Conservation (phyloP, 495 filamentous ascomycete genomes). For the Lichina pygmaea region DNA sequence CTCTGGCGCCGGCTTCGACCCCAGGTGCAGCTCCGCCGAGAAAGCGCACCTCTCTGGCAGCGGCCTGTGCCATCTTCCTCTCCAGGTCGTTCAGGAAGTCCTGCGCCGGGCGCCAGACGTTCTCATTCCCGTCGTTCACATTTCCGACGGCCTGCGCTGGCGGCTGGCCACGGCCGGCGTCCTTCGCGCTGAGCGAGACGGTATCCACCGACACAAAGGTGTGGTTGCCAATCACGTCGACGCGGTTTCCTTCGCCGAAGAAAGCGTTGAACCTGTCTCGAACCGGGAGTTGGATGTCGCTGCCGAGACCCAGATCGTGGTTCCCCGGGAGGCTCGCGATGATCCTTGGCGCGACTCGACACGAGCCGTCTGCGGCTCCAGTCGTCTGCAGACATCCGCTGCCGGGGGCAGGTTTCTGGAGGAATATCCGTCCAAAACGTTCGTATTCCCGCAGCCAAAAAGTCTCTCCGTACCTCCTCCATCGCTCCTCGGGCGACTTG, state of each 20-base stretch:
- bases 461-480: constrained; percentile 42
- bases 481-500: constrained; percentile 39
- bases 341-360: constrained; percentile 5
- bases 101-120: constrained; percentile 47
- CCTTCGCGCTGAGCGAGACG: constrained; percentile 55
- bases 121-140: constrained; percentile 16
- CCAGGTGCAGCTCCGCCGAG: constrained; percentile 12
- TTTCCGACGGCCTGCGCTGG: constrained; percentile 12
- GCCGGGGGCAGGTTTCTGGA: constrained; percentile 12
- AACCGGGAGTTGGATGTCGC: constrained; percentile 51
- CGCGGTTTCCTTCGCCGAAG: constrained; percentile 69
- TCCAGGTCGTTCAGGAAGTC: constrained; percentile 43
- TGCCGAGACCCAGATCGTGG: constrained; percentile 87
- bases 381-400: constrained; percentile 13
- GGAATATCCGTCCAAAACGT: constrained; percentile 57
- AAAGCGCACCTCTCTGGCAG: constrained; percentile 24
- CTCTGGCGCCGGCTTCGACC: neutral
- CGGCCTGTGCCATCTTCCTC: constrained; percentile 20
- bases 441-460: constrained; percentile 69
- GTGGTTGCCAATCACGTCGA: constrained; percentile 84
- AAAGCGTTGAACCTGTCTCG: constrained; percentile 61
- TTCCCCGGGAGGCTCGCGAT: constrained; percentile 76
- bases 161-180: constrained; percentile 18
- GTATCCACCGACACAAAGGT: constrained; percentile 81
- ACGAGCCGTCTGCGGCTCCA: constrained; percentile 11